phyloP scores from a whole-genome alignment of 2,329 filamentous ascomycete genomes.

The Emergomyces orientalis region DNA sequence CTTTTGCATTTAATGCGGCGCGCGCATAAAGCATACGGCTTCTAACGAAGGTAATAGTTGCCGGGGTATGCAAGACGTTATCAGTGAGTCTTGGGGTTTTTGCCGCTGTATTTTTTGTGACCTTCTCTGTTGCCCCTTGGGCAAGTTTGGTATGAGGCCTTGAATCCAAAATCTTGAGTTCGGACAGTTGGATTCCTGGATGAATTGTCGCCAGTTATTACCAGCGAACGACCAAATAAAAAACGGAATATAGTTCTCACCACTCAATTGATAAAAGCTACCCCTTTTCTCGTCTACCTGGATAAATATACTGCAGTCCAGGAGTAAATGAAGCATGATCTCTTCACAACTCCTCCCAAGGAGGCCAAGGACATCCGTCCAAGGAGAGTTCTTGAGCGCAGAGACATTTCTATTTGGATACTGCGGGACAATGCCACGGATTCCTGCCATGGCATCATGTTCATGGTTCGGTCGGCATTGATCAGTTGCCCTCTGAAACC shows the following conservation, averaged over 20 bases:
- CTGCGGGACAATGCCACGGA: conserved; percentile 57
- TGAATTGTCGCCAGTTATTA: neutral
- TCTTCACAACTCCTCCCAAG: conserved; percentile 66
- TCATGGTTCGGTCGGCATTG: conserved; percentile 23
- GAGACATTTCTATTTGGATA: conserved; percentile 63
- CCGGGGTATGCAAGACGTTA: conserved; percentile 24
- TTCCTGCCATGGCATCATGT: conserved; percentile 35
- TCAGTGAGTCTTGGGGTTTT: neutral
- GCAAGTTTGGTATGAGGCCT: neutral
- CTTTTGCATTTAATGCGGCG: conserved; percentile 58
- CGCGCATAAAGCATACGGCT: conserved; percentile 80
- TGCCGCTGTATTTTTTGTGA: neutral
- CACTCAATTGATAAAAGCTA: conserved; percentile 72
- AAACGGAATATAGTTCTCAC: conserved; percentile 38
- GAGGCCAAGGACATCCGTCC: conserved; percentile 64
- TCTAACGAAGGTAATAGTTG: conserved; percentile 65
- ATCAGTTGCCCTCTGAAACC: conserved; percentile 51
- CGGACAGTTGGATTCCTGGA: conserved; percentile 4
- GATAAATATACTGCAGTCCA: conserved; percentile 68
- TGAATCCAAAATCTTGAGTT: neutral
- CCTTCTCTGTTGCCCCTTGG: neutral
- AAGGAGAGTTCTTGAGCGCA: conserved; percentile 58
- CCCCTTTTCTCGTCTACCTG: conserved; percentile 49
- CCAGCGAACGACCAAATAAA: neutral
- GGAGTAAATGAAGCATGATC: conserved; percentile 66